These are phyloP conservation scores for Colletotrichum liriopes DNA, from an alignment of 2,329 filamentous ascomycete genomes.

Conservation along the genomic window DNA sequence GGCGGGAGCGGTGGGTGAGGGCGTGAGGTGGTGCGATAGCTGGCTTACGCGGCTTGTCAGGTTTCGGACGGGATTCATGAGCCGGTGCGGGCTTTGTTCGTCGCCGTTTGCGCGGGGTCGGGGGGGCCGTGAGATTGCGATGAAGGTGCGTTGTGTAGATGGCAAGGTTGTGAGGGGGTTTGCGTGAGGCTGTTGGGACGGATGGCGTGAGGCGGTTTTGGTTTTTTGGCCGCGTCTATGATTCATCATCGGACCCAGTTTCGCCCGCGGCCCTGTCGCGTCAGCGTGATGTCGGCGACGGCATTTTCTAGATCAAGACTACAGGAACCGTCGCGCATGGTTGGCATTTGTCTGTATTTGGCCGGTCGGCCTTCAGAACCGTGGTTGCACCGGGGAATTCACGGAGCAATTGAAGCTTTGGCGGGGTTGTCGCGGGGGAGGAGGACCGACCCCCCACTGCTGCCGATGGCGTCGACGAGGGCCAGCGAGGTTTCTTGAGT, in stretches of 20 bases:
- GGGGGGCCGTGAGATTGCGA: background rate
- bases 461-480: background rate
- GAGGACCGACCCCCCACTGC: background rate
- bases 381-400: too few species aligned
- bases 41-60: constrained; percentile 29
- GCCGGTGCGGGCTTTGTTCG: background rate
- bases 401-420: background rate
- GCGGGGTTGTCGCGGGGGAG: background rate
- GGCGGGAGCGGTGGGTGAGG: constrained; percentile 19
- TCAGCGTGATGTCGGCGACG: background rate
- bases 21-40: constrained; percentile 19
- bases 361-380: too few species aligned
- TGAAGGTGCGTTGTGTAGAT: background rate
- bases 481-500: too few species aligned
- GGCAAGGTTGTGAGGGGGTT: background rate
- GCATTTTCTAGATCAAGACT: background rate
- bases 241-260: constrained; percentile 12
- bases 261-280: background rate
- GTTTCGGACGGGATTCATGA: constrained; percentile 30
- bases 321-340: background rate
- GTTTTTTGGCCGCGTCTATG: background rate
- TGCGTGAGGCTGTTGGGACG: background rate
- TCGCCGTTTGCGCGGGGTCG: background rate
- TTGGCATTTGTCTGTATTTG: too few species aligned
- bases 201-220: background rate